Percentiles rank a stretch among this genome's conserved stretches.
Conservation (phyloP, 2,329 filamentous ascomycete species). For the Botrytis deweyae region DNA sequence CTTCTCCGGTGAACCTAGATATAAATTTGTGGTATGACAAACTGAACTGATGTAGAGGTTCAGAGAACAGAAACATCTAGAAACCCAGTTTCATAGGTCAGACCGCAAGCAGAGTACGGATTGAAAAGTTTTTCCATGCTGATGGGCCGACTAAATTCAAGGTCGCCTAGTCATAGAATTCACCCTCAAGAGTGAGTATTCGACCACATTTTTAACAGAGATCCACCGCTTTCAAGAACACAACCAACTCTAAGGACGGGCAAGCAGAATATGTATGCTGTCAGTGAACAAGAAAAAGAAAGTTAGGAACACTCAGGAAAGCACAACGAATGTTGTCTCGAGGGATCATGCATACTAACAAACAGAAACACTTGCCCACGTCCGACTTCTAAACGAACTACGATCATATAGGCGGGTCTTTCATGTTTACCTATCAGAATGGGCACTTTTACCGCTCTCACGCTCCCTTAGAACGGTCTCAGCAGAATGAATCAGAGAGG, state of each 20-base stretch:
- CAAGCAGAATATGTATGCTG: not conserved
- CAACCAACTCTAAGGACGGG: not conserved
- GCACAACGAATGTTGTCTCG: not conserved
- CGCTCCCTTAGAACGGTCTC: not conserved
- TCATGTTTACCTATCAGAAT: not conserved
- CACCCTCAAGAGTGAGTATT: not conserved
- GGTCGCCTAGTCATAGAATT: not conserved
- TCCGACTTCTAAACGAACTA: not conserved
- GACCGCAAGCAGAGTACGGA: not conserved
- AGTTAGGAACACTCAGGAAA: not conserved
- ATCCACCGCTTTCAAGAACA: not conserved
- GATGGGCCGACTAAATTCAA: not conserved
- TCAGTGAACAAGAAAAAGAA: not conserved
- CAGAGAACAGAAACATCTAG: not conserved
- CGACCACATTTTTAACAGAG: not conserved
- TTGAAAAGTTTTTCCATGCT: not conserved
- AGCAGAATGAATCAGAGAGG: not conserved
- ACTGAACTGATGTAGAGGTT: not conserved
- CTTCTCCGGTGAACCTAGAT: not conserved
- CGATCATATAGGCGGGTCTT: rapidly evolving
- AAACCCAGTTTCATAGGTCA: not conserved
- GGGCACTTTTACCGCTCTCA: rapidly evolving
- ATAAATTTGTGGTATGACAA: not conserved
- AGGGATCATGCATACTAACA: not conserved
- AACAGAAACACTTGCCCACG: not conserved